Evolutionary conservation across 495 filamentous ascomycete genomes (phyloP), one percentile per base, ranked within the genome.

Genomic region (Cercophora scortea): DNA sequence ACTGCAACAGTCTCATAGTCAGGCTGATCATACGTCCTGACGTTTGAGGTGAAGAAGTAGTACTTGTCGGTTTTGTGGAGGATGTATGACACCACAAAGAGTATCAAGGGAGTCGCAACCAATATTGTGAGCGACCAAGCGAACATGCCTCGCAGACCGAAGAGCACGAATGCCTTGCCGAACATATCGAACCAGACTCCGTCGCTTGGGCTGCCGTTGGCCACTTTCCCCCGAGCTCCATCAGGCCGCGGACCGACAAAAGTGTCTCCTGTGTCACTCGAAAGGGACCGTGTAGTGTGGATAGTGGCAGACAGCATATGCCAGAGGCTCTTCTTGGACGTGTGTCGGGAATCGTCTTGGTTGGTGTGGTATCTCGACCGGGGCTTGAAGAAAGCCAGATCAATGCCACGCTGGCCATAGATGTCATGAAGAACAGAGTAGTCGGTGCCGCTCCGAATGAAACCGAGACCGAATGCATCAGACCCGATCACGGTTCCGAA

Each of bases 101-200:
- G 67, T 25, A 83, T 72, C 51, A 95, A 57, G 3, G 91, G 90
- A 0, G 84, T 80, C 13, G 85, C 83, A 17, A 94, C 79, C 7
- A 96, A 78, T 10, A 97, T 64, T 4, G 88, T 85, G 10, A 98
- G 79, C 35, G 88, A 91, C 67, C 93, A 77, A 3, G 88, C 90
- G 65, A 97, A 96, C 52, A 96, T 72, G 6, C 88, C 89, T 49
- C 86, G 79, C 3, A 96, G 73, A 7, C 73, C 72, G 59, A 96
- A 87, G 13, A 96, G 77, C 17, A 85, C 87, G 62, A 97, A 89
- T 3, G 74, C 75, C 48, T 76, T 79, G 36, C 93, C 93, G 51
- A 95, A 95, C 2, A 96, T 65, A 65, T 97, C 93, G 63, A 96
- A 98, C 89, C 90, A 98, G 18, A 96, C 92, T 43, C 82, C 87